Evolutionary conservation across 2,329 filamentous ascomycete genomes (phyloP).

Genomic region (Lecanicillium sp.): DNA sequence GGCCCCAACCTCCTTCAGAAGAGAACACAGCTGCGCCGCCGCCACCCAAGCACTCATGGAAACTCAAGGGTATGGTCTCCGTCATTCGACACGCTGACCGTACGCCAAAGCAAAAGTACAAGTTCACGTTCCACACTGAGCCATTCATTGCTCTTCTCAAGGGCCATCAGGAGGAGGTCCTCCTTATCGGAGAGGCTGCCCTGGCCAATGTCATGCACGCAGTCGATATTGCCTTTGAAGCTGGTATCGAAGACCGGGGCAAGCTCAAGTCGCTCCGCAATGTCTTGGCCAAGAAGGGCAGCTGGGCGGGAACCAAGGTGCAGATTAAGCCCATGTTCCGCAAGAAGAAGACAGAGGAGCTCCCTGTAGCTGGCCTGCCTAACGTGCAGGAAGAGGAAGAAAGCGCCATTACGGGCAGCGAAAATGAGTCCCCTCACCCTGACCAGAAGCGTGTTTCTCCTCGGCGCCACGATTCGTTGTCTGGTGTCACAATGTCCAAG

Average conservation of each 20-base stretch:
- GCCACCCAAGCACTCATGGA: conserved; percentile 88
- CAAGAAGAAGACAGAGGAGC: conserved; percentile 66
- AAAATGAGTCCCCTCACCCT: conserved; percentile 14
- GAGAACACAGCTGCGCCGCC: conserved; percentile 51
- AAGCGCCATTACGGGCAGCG: conserved; percentile 14
- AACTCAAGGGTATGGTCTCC: conserved; percentile 93
- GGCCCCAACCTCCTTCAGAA: conserved; percentile 13
- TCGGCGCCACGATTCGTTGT: conserved; percentile 73
- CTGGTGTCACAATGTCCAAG: conserved; percentile 84
- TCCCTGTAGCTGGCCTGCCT: conserved; percentile 28
- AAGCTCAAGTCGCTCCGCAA: conserved; percentile 84
- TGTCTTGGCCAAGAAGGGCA: conserved; percentile 84
- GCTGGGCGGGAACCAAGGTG: conserved; percentile 93
- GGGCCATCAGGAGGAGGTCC: conserved; percentile 91
- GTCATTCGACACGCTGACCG: conserved; percentile 95
- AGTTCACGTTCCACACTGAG: conserved; percentile 96
- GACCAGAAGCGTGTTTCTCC: conserved; percentile 28
- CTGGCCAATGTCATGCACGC: conserved; percentile 83
- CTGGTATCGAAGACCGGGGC: conserved; percentile 73
- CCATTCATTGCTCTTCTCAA: conserved; percentile 93
- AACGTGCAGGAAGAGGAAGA: conserved; percentile 21
- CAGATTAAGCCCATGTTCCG: conserved; percentile 99
- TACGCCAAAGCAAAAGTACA: conserved; percentile 98
- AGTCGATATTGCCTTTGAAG: conserved; percentile 69
- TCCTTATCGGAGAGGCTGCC: conserved; percentile 86